Conservation (phyloP, 495 filamentous ascomycete species). For the Letharia columbiana region DNA sequence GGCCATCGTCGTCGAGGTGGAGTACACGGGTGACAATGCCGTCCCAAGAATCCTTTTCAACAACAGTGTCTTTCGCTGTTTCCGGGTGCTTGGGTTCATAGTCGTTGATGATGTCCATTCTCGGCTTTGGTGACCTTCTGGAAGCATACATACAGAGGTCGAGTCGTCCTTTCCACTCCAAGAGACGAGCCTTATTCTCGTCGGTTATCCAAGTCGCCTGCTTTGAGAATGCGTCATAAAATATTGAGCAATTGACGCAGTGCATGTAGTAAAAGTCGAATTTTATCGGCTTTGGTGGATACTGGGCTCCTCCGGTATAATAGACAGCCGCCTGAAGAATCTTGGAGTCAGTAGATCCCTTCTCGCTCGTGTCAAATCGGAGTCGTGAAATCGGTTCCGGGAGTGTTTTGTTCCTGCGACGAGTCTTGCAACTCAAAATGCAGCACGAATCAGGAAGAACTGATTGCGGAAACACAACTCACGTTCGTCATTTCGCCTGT, state of each 20-base stretch:
- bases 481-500: constrained; percentile 71
- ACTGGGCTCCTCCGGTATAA: constrained; percentile 52
- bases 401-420: background rate
- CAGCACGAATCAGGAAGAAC: background rate
- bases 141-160: constrained; percentile 62
- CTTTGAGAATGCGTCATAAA: constrained; percentile 47
- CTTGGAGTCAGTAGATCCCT: background rate
- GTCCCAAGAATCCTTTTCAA: constrained; percentile 36
- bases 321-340: constrained; percentile 34
- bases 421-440: background rate
- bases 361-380: background rate
- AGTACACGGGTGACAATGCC: constrained; percentile 49
- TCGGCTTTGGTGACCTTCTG: constrained; percentile 45
- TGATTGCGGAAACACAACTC: constrained; percentile 30
- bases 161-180: constrained; percentile 68
- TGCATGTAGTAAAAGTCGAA: constrained; percentile 83
- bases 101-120: constrained; percentile 43
- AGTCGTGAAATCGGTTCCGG: background rate
- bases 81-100: constrained; percentile 40
- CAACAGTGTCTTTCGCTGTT: background rate
- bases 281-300: constrained; percentile 53
- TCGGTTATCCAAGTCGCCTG: constrained; percentile 29
- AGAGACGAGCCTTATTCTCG: constrained; percentile 51
- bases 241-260: constrained; percentile 52
- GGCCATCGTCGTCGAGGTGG: constrained; percentile 62